These are phyloP conservation scores for Cronartium quercuum DNA, from an alignment of 1,284 basidiomycete genomes.

Conservation along the genomic window DNA sequence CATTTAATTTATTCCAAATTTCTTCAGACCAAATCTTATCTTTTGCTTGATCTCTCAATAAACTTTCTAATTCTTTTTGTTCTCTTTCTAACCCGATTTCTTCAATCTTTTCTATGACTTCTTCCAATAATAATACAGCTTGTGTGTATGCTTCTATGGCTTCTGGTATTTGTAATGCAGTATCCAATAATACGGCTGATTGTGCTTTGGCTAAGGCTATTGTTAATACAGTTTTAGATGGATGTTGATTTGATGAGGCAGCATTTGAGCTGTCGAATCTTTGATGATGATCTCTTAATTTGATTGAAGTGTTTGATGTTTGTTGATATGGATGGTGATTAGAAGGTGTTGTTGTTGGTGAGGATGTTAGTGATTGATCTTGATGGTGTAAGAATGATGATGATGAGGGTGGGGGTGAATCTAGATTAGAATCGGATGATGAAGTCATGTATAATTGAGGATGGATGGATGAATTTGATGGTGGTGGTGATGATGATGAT, in stretches of 20 bases:
- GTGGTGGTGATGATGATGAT: neutral
- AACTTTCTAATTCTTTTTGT: conserved; percentile 8
- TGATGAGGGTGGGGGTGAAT: neutral
- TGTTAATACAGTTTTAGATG: conserved; percentile 49
- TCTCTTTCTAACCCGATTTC: conserved; percentile 40
- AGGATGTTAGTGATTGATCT: neutral
- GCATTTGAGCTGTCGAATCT: neutral
- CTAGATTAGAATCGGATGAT: no score
- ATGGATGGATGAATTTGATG: no score
- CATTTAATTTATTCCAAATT: conserved; percentile 9
- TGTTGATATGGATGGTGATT: neutral
- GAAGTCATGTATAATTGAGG: neutral
- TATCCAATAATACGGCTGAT: conserved; percentile 50
- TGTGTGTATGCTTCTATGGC: conserved; percentile 50
- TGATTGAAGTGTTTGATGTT: neutral
- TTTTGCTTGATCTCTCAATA: conserved; percentile 9
- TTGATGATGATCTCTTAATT: neutral
- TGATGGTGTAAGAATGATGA: neutral
- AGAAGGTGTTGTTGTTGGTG: neutral
- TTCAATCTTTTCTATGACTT: conserved; percentile 51
- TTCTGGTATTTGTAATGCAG: conserved; percentile 49
- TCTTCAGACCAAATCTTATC: conserved; percentile 24
- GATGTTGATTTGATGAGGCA: conserved; percentile 38
- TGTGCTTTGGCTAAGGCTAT: conserved; percentile 51
- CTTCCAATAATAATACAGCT: conserved; percentile 49